These are phyloP conservation scores for Phytopythium cucurbitacearum DNA, from an alignment of 352 stramenopile genomes.

Conservation along the genomic window DNA sequence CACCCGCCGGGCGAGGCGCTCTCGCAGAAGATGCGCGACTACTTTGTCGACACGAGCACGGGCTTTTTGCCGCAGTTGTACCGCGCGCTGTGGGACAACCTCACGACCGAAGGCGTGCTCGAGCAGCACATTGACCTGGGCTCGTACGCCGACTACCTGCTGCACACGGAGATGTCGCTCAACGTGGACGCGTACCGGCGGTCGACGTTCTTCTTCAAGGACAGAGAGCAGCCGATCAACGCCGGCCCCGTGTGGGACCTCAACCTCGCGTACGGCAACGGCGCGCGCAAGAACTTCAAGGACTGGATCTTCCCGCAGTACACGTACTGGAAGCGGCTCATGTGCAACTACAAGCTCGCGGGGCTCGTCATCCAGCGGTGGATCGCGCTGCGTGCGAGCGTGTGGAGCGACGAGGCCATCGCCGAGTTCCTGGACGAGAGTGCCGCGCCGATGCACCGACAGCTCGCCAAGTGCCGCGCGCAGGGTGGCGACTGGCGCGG, in stretches of 20 bases:
- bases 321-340: conserved; percentile 76
- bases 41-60: conserved; percentile 55
- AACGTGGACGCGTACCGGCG: conserved; percentile 76
- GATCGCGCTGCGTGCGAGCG: conserved; percentile 51
- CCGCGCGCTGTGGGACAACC: conserved; percentile 71
- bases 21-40: conserved; percentile 72
- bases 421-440: conserved; percentile 46
- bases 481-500: conserved; percentile 35
- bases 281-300: conserved; percentile 43
- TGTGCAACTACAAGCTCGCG: conserved; percentile 76
- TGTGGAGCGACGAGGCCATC: conserved; percentile 55
- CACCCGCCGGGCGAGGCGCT: conserved; percentile 46
- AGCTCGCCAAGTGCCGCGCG: conserved; percentile 46
- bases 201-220: conserved; percentile 82
- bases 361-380: conserved; percentile 73
- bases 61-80: conserved; percentile 67
- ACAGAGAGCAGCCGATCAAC: conserved; percentile 69
- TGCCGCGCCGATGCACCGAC: conserved; percentile 32
- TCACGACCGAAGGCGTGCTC: conserved; percentile 54
- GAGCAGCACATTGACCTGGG: conserved; percentile 63
- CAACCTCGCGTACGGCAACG: conserved; percentile 76
- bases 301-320: conserved; percentile 77
- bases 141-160: conserved; percentile 68
- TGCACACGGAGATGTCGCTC: conserved; percentile 81
- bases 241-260: conserved; percentile 76